Evolutionary conservation across 139 green algal genomes (phyloP).

Genomic region (Prasinococcaceae sp.): DNA sequence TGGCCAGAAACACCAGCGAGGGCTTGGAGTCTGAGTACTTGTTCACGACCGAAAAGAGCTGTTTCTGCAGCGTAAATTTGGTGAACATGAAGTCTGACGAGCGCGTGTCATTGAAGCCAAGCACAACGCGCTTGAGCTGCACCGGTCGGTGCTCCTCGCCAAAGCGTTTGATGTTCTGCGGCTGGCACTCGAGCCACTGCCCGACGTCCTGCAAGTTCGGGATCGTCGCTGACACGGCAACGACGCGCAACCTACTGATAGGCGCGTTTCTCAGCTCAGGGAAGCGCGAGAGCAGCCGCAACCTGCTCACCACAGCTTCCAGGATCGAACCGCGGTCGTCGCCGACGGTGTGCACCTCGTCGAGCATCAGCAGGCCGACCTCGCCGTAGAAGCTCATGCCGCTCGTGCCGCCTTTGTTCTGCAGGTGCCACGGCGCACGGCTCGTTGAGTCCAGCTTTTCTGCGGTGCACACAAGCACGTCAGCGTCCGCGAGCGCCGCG

Average conservation of each 20-base stretch:
- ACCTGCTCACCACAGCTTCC: slow-evolving; percentile 64
- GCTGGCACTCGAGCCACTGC: slow-evolving; percentile 42
- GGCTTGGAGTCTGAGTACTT: no score
- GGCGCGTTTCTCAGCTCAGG: slow-evolving; percentile 36
- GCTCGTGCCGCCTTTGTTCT: slow-evolving; percentile 27
- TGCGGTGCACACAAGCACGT: slow-evolving; percentile 27
- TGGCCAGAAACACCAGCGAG: no score
- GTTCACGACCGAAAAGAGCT: no score
- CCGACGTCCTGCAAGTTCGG: slow-evolving; percentile 63
- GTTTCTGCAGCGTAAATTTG: no score
- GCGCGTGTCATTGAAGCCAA: no score
- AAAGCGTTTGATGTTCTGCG: slow-evolving; percentile 39
- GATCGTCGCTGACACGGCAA: slow-evolving; percentile 71
- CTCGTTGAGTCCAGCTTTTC: slow-evolving; percentile 43
- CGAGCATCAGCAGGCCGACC: slow-evolving; percentile 69
- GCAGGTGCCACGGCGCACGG: slow-evolving; percentile 20
- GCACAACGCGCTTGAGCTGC: slow-evolving; percentile 59
- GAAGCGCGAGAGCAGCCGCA: slow-evolving; percentile 49
- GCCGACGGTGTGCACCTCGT: slow-evolving; percentile 81
- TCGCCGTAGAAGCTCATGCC: slow-evolving; percentile 46
- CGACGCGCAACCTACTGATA: slow-evolving; percentile 52
- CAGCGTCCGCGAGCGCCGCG: slow-evolving; percentile 30
- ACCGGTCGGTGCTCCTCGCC: slow-evolving; percentile 77
- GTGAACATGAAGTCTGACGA: no score
- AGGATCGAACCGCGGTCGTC: slow-evolving; percentile 56